Conservation (phyloP, 164 flowering plant genomes). For the Vitis labrusca region DNA sequence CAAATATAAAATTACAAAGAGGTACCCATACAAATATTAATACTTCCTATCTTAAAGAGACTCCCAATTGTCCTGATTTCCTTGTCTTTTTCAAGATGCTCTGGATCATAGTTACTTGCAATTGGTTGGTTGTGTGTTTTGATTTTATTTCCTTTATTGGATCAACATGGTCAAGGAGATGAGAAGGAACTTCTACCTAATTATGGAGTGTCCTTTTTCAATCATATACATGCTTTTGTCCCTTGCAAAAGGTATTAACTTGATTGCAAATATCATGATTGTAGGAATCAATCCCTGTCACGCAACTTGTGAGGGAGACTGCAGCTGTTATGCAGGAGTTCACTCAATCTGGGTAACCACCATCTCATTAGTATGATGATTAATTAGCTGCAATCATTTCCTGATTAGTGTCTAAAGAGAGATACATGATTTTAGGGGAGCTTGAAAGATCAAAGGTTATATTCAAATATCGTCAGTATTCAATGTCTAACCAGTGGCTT, state of each 20-base stretch:
- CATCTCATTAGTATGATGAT: background rate
- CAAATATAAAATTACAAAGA: background rate
- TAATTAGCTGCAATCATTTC: no score
- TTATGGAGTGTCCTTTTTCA: background rate
- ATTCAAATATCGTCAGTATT: no score
- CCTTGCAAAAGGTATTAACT: background rate
- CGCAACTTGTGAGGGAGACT: slow-evolving; percentile 94
- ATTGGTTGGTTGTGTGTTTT: background rate
- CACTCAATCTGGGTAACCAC: slow-evolving; percentile 91
- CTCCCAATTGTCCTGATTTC: background rate
- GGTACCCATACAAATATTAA: no score
- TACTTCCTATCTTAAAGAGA: no score
- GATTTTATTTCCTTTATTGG: background rate
- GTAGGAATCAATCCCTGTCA: slow-evolving; percentile 91
- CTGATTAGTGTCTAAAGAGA: no score
- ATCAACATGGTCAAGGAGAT: no score
- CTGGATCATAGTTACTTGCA: background rate
- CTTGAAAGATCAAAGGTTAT: no score
- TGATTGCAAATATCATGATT: slow-evolving; percentile 1
- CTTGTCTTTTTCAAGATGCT: no score
- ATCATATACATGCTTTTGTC: background rate
- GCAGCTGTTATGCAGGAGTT: slow-evolving; percentile 99
- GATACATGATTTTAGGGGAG: no score
- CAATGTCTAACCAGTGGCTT: no score
- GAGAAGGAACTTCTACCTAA: background rate